phyloP scores from a whole-genome alignment of 2,329 filamentous ascomycete species.

The Pseudogymnoascus sp. region DNA sequence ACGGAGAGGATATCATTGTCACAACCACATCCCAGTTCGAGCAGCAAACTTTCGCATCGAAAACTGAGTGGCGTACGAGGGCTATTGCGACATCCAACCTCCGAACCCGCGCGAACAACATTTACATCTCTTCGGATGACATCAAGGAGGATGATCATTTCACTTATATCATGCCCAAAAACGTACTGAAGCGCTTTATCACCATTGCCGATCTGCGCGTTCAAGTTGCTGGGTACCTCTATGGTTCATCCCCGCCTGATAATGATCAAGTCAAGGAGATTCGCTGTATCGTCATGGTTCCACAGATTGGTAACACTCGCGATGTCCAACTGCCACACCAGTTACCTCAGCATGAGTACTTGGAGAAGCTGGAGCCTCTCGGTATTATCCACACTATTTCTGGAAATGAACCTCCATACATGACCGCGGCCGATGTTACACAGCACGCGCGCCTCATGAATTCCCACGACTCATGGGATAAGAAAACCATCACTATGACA shows the following conservation, averaged over 20 bases:
- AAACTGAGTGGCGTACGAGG: constrained; percentile 96
- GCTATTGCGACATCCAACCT: constrained; percentile 96
- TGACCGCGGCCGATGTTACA: constrained; percentile 91
- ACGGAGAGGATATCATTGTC: constrained; percentile 95
- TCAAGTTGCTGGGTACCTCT: constrained; percentile 92
- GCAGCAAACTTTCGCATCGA: constrained; percentile 94
- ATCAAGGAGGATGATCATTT: constrained; percentile 70
- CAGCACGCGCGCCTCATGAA: constrained; percentile 88
- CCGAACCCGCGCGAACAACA: constrained; percentile 90
- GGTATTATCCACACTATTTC: constrained; percentile 94
- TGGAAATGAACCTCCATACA: constrained; percentile 91
- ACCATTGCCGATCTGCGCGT: constrained; percentile 93
- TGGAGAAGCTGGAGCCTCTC: constrained; percentile 78
- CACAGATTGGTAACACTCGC: constrained; percentile 87
- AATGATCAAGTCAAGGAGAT: constrained; percentile 97
- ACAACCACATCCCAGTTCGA: constrained; percentile 98
- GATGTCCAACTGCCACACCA: constrained; percentile 86
- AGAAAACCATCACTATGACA: constrained; percentile 86
- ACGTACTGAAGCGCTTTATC: constrained; percentile 96
- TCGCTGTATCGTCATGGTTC: constrained; percentile 92
- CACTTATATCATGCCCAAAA: constrained; percentile 99
- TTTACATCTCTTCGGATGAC: constrained; percentile 95
- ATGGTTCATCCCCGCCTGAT: constrained; percentile 84
- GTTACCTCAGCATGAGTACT: constrained; percentile 84
- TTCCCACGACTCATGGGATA: constrained; percentile 69